Base-by-base conservation (phyloP, 139 green algal genomes). In the Asterochloris erici region DNA sequence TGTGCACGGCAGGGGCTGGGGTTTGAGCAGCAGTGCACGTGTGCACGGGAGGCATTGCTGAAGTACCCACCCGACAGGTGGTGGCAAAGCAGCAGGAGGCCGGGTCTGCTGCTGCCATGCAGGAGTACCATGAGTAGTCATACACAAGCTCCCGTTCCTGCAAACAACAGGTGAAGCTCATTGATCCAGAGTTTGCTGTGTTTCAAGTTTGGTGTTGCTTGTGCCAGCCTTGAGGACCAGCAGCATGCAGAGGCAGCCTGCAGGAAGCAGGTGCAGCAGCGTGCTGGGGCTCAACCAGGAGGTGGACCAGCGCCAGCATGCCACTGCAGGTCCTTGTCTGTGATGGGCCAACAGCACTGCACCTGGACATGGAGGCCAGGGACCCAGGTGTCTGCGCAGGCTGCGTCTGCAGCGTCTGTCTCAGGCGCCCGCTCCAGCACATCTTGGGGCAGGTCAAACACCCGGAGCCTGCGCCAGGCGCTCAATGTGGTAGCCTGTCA, bases 71-170 rank as follows among this genome's bases (percentile, higher is more conserved):
- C 60, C 94, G 83, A 60, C 73, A 86, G 0, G 92, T 93, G 77
- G 89, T 90, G 9, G 91, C 91, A 87, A 97, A 94, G 87, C 91
- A 94, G 92, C 91, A 98, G 0, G 91, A 91, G 0, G 85, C 83
- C 0, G 89, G 87, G 29, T 97, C 93, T 10, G 85, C 74, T 2
- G 87, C 84, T 15, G 66, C 83, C 89, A 95, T 95, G 62, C 83
- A 66, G 0, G 89, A 81, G 87, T 90, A 97, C 94, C 94, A 98
- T 47, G 81, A 82, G 73, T 93, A 97, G 79, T 97, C 94, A 82
- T 97, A 97, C 11, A 97, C 79, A 0, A 85, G 84, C 85, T 98
- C 94, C 1, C 92, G 91, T 54, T 90, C 89, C 17, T 90, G 74
- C 27, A 96, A 86, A 13, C 86, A 78, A 54, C 38, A 54, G 38